Evolutionary conservation across 2,329 filamentous ascomycete genomes (phyloP), one percentile per base, ranked within the genome.

Genomic region (Nemania serpens): DNA sequence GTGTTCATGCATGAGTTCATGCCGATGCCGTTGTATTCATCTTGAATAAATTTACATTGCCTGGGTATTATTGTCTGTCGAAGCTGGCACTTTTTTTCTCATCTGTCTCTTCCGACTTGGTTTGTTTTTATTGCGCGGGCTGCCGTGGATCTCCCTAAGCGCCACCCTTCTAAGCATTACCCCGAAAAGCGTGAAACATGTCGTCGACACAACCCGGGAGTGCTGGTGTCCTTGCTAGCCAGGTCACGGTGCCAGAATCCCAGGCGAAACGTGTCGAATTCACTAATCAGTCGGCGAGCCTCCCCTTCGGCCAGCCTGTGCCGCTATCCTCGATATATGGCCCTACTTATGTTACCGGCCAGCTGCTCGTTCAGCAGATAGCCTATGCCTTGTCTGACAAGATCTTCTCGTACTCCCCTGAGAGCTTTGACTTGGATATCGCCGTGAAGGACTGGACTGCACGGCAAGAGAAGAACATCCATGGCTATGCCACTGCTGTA

Each of bases 331-430:
- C 83, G 70, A 91, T 98, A 75, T 88, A 85, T 62, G 95, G 94
- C 15, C 91, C 94, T 68, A 95, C 91, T 58, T 99, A 99, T 78
- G 85, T 94, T 63, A 98, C 94, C 42, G 91, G 93, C 33, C 95
- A 99, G 79, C 88, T 92, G 20, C 86, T 99, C 58, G 90, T 98
- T 66, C 95, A 99, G 81, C 95, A 99, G 78, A 90, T 98, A 66
- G 92, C 94, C 63, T 99, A 97, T 79, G 86, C 91, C 66, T 84
- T 99, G 63, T 98, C 94, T 58, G 93, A 98, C 82, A 97, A 96
- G 83, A 88, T 98, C 79, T 99, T 97, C 81, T 91, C 93, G 58
- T 98, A 96, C 82, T 98, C 94, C 2, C 92, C 93, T 29, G 91
- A 96, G 72, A 91, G 91, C 13, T 98, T 97, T 73, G 91, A 96